These are phyloP conservation scores for Dryadomyces quercus-mongolicae DNA, from an alignment of 2,329 filamentous ascomycete genomes.

Conservation along the genomic window DNA sequence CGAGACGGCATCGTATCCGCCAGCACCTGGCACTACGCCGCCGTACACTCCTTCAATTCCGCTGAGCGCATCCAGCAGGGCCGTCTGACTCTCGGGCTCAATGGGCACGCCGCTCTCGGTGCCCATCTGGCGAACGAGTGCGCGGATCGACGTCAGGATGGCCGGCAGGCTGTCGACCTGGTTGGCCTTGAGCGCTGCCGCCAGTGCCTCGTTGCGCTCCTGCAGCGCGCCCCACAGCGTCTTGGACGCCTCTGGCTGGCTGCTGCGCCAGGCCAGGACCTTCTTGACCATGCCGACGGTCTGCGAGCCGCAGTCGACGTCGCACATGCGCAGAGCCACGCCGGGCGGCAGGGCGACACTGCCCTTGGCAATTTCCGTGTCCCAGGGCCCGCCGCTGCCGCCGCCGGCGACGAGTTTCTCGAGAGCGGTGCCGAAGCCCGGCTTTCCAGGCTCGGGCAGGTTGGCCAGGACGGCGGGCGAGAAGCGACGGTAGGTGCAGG, in stretches of 20 bases:
- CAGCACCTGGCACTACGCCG: conserved; percentile 87
- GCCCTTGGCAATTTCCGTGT: conserved; percentile 62
- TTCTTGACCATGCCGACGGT: conserved; percentile 94
- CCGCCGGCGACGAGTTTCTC: conserved; percentile 52
- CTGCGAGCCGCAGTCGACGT: conserved; percentile 87
- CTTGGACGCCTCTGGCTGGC: conserved; percentile 51
- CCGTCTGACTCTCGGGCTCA: conserved; percentile 77
- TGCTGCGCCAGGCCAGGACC: conserved; percentile 69
- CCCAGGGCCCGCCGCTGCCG: conserved; percentile 46
- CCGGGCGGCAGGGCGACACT: conserved; percentile 60
- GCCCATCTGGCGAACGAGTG: conserved; percentile 67
- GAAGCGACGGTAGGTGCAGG: conserved; percentile 86
- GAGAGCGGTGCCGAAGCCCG: conserved; percentile 56
- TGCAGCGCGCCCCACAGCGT: conserved; percentile 67
- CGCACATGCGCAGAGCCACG: conserved; percentile 78
- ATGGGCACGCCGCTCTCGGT: conserved; percentile 65
- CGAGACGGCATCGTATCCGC: conserved; percentile 83
- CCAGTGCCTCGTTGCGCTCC: conserved; percentile 58
- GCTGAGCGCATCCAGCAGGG: conserved; percentile 66
- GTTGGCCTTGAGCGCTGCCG: conserved; percentile 44
- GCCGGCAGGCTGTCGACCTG: conserved; percentile 28
- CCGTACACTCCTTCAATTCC: conserved; percentile 73
- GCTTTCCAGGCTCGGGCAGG: conserved; percentile 53
- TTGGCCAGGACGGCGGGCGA: conserved; percentile 60
- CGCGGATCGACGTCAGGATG: conserved; percentile 40